Base-by-base conservation (phyloP, 2,329 filamentous ascomycete genomes). In the Cryphonectria naterciae region DNA sequence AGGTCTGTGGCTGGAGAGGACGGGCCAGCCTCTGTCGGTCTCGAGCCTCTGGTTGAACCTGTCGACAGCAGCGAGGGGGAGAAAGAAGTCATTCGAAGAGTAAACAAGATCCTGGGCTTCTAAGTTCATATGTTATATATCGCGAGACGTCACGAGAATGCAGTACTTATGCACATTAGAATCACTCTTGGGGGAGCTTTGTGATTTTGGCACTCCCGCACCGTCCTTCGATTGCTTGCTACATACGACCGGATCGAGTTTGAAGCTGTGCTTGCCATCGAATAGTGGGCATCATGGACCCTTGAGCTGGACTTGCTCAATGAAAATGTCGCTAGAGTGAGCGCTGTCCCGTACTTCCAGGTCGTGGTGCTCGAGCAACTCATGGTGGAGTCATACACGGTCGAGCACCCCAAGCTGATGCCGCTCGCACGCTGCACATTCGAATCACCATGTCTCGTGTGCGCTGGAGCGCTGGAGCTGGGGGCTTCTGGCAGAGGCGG, bases 91-190 rank as follows among this genome's bases (percentile, higher is more conserved):
- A 46, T 72, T 5, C 68, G 65, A 13, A 70, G 68, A 39, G 70
- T 68, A 35, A 73, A 73, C 25, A 46, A 19, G 2, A 72, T 68
- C 2, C 52, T 73, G 25, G 70, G 72, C 0, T 70, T 72, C 15
- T 61, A n/a, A 54, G 8, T 4, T 10, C 10, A 10, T 22, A n/a
- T 6, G 22, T 19, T 32, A 28, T 28, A 22, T 2, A 52, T 6
- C 41, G 32, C 39, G 19, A 19, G 19, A 58, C 22, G 19, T 15
- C 19, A 35, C 15, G 1, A 32, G 25, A 8, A 6, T 58, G 54
- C 19, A 19, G 7, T 35, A 28, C 37, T 39, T 11, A 13, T 28
- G 13, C 8, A 25, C 17, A 11, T 15, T 13, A 32, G 54, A 19
- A 28, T 35, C 1, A 17, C 4, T 15, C 4, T 7, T 19, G 54